Conservation (phyloP, 1,284 basidiomycete species). For the Vanrija pseudolonga region DNA sequence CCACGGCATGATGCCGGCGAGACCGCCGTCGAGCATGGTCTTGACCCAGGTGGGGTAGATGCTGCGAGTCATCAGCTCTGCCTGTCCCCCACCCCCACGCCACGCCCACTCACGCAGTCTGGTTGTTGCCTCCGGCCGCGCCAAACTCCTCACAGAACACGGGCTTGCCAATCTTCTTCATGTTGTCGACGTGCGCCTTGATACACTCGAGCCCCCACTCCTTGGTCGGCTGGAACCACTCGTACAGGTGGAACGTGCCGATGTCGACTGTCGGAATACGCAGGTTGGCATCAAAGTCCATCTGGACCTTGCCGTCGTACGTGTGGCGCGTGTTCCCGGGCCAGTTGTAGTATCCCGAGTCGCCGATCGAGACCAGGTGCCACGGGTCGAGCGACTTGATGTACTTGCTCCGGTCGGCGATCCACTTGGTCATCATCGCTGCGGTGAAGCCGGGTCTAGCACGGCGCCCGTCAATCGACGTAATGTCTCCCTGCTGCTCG, state of each 20-base stretch:
- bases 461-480: constrained; percentile 11
- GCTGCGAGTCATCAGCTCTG: too few relatives aligned
- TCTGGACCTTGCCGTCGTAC: constrained; percentile 56
- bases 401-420: constrained; percentile 53
- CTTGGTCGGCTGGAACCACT: not conserved
- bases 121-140: not conserved
- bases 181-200: not conserved
- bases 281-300: constrained; percentile 5
- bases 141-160: constrained; percentile 10
- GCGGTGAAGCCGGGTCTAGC: constrained; percentile 52
- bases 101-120: not conserved
- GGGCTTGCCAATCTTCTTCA: constrained; percentile 8
- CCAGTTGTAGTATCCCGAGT: constrained; percentile 57
- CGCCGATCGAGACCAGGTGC: constrained; percentile 64
- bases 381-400: constrained; percentile 58
- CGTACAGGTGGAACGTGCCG: constrained; percentile 12
- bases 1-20: constrained; percentile 11
- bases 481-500: constrained; percentile 57
- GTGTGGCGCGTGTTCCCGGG: constrained; percentile 56
- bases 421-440: constrained; percentile 55
- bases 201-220: not conserved
- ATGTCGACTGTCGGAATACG: constrained; percentile 6
- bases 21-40: not conserved
- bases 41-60: constrained; percentile 4
- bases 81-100: too few relatives aligned